Conservation (phyloP, 169 alveolate genomes). For the Neospora caninum region DNA sequence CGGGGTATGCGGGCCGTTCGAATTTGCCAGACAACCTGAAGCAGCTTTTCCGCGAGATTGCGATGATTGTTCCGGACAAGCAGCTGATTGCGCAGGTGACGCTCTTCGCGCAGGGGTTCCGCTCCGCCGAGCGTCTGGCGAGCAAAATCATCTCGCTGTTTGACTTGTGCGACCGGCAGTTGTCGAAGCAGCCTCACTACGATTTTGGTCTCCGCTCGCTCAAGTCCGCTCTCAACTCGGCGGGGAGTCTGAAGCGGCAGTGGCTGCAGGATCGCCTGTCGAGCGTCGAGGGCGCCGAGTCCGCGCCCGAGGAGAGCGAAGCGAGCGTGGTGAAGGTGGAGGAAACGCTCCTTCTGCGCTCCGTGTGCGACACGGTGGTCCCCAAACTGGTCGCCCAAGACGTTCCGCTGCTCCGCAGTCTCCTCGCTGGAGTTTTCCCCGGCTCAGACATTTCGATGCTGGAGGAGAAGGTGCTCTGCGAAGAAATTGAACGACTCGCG, state of each 20-base stretch:
- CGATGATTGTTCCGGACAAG: slow-evolving; percentile 95
- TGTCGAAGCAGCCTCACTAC: slow-evolving; percentile 96
- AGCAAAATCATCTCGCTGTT: slow-evolving; percentile 94
- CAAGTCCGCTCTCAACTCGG: slow-evolving; percentile 93
- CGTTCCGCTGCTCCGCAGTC: slow-evolving; percentile 88
- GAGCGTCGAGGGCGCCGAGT: neutral
- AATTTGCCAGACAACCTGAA: slow-evolving; percentile 95
- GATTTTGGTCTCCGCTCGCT: slow-evolving; percentile 98
- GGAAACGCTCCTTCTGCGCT: slow-evolving; percentile 92
- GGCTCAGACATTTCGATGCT: slow-evolving; percentile 90
- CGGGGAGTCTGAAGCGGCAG: slow-evolving; percentile 93
- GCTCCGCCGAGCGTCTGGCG: slow-evolving; percentile 93
- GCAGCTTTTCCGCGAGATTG: slow-evolving; percentile 94
- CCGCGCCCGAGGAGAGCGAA: neutral
- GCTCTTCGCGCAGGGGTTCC: slow-evolving; percentile 95
- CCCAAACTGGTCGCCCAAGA: slow-evolving; percentile 97
- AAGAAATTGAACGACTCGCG: slow-evolving; percentile 66
- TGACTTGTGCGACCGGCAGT: slow-evolving; percentile 94
- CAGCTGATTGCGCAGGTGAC: slow-evolving; percentile 93
- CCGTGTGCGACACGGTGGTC: slow-evolving; percentile 95
- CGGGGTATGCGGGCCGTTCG: slow-evolving; percentile 96
- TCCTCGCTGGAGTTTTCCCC: slow-evolving; percentile 97
- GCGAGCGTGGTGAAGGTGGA: slow-evolving; percentile 76
- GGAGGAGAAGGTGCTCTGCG: slow-evolving; percentile 89
- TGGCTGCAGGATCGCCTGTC: slow-evolving; percentile 67